A percentile compares a stretch with the other conserved stretches of the same genome.
phyloP scores from a whole-genome alignment of 192 early-diverging fungal species.

The Coemansia sp. region DNA sequence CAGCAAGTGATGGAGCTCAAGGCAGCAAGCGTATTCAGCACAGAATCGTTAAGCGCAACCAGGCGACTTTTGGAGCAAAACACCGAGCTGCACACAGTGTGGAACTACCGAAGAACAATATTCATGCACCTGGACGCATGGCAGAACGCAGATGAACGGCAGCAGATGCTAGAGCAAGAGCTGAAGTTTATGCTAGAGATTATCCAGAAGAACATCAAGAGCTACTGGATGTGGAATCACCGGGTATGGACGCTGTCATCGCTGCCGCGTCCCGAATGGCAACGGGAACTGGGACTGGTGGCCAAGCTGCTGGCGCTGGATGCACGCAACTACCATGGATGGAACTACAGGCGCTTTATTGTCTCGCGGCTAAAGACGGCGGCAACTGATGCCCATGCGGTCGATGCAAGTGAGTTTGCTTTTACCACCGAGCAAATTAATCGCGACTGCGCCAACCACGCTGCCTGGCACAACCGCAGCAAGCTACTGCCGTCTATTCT shows the following conservation, averaged over 20 bases:
- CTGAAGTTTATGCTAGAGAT: conserved; percentile 73
- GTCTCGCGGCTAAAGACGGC: conserved; percentile 45
- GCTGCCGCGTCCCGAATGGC: conserved; percentile 77
- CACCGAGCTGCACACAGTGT: conserved; percentile 91
- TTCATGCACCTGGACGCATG: conserved; percentile 37
- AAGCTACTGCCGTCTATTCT: conserved; percentile 63
- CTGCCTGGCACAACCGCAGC: conserved; percentile 97
- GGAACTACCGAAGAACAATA: conserved; percentile 87
- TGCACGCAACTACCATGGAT: conserved; percentile 96
- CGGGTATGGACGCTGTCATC: conserved; percentile 82
- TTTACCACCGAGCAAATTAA: conserved; percentile 89
- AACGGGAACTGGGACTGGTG: conserved; percentile 72
- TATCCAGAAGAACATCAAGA: conserved; percentile 81
- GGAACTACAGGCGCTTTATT: conserved; percentile 94
- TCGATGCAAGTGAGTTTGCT: conserved; percentile 66
- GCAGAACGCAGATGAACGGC: conserved; percentile 13
- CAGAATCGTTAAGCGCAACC: conserved; percentile 63
- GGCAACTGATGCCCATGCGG: conserved; percentile 15
- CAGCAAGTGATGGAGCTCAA: conserved; percentile 22
- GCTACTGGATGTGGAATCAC: conserved; percentile 98
- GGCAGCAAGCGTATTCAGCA: conserved; percentile 15
- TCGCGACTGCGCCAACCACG: conserved; percentile 93
- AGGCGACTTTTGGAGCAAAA: conserved; percentile 72
- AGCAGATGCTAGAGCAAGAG: conserved; percentile 54
- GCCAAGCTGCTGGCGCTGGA: conserved; percentile 80